These are phyloP conservation scores for Arachis stenosperma DNA, from an alignment of 306 rosid genomes.

Conservation along the genomic window DNA sequence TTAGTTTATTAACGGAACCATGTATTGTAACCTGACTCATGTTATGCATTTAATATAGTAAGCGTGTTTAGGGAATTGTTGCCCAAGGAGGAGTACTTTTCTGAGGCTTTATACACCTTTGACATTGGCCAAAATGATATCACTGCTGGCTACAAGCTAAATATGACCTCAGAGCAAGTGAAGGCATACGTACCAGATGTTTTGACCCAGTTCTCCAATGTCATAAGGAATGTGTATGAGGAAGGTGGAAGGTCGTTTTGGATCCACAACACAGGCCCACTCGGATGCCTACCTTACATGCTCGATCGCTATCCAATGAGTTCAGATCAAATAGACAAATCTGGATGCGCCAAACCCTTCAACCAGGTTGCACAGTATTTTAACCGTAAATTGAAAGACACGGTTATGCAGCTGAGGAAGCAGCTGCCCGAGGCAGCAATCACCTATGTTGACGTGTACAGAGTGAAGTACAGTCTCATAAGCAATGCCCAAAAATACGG, in stretches of 20 bases:
- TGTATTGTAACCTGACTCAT: too few species aligned
- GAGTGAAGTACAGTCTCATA: conserved; percentile 60
- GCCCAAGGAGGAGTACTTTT: conserved; percentile 51
- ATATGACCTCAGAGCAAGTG: conserved; percentile 56
- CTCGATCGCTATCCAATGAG: conserved; percentile 25
- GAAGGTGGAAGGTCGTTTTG: conserved; percentile 62
- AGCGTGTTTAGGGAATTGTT: conserved; percentile 46
- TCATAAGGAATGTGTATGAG: conserved; percentile 48
- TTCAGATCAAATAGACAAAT: conserved; percentile 44
- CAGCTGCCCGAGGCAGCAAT: conserved; percentile 51
- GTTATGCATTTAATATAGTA: conserved; percentile 30
- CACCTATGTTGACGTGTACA: conserved; percentile 67
- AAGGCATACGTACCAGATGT: conserved; percentile 58
- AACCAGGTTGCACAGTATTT: conserved; percentile 62
- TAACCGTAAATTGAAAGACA: conserved; percentile 48
- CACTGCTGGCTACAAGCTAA: conserved; percentile 57
- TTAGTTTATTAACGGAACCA: not conserved
- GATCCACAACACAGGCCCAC: conserved; percentile 82
- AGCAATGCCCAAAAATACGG: conserved; percentile 56
- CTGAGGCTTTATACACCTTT: conserved; percentile 61
- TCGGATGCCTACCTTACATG: conserved; percentile 54
- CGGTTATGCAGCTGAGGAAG: conserved; percentile 42
- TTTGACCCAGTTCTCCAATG: conserved; percentile 51
- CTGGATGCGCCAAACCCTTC: conserved; percentile 54
- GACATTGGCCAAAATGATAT: conserved; percentile 73